These are phyloP conservation scores for Chlorella sp. DNA, from an alignment of 139 green algal genomes.

Conservation along the genomic window DNA sequence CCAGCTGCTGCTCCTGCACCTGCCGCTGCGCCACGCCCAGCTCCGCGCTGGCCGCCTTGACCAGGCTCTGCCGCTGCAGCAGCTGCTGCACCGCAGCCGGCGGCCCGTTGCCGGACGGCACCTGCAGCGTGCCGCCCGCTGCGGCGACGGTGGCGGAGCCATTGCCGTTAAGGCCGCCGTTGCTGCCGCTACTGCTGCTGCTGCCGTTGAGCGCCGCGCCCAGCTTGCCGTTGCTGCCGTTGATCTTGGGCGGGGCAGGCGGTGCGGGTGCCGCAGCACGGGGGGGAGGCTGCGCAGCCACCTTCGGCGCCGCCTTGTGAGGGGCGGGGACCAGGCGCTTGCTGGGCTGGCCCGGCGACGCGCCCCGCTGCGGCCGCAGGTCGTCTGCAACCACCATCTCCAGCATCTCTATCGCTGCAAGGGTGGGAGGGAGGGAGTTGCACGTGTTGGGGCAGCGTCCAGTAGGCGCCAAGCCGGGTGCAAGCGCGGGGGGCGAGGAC, in stretches of 20 bases:
- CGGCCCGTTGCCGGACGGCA: not conserved
- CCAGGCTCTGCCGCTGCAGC: not conserved
- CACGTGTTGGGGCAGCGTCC: not conserved
- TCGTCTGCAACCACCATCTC: conserved; percentile 29
- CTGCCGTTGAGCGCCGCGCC: not conserved
- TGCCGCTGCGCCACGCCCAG: conserved; percentile 12
- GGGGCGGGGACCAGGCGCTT: conserved; percentile 17
- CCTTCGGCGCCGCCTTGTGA: not conserved
- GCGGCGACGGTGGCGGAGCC: not conserved
- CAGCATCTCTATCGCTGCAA: conserved; percentile 19
- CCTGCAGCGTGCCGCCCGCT: no score
- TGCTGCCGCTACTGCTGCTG: not conserved
- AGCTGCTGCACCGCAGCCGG: conserved; percentile 26
- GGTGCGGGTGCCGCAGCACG: not conserved
- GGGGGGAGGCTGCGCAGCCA: not conserved
- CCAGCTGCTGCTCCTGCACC: conserved; percentile 15
- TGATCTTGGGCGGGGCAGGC: not conserved
- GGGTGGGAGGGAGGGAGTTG: not conserved
- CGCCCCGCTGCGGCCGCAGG: not conserved
- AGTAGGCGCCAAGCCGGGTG: not conserved
- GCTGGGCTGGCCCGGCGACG: not conserved
- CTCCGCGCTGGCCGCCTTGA: not conserved
- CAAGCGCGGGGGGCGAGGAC: not conserved
- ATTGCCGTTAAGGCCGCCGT: not conserved
- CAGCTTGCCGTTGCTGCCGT: not conserved